These are phyloP conservation scores for Carex littledalei DNA, from an alignment of 176 grass and related monocot genomes.

Conservation along the genomic window DNA sequence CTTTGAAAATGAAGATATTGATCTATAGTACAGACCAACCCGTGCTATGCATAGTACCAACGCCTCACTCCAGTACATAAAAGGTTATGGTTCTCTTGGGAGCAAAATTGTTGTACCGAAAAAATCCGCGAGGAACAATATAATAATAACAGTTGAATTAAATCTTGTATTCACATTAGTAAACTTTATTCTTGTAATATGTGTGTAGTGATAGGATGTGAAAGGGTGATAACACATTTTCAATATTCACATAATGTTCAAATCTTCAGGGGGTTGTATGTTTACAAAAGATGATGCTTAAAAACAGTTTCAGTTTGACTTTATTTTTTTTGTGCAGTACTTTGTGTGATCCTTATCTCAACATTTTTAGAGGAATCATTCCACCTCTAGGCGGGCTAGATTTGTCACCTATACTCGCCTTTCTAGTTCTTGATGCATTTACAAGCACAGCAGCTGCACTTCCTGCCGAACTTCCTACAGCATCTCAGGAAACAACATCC, in stretches of 20 bases:
- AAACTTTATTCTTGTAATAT: background rate
- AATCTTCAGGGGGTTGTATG: background rate
- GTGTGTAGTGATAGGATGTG: background rate
- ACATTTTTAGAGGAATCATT: constrained; percentile 96
- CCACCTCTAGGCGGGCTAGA: constrained; percentile 81
- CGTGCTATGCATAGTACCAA: no score
- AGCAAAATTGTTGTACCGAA: background rate
- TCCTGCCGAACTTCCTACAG: constrained; percentile 67
- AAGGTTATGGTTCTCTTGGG: background rate
- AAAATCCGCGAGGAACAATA: background rate
- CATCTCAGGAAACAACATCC: background rate
- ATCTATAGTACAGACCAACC: no score
- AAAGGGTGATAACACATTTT: background rate
- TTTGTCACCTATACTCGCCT: constrained; percentile 94
- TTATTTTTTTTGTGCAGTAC: constrained; percentile 46
- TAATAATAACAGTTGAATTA: background rate
- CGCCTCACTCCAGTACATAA: no score
- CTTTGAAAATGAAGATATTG: no score
- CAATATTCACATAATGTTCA: background rate
- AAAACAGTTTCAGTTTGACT: constrained; percentile 4
- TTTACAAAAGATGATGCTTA: background rate
- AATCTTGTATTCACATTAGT: background rate
- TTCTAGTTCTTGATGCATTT: constrained; percentile 81
- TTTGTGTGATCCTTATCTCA: constrained; percentile 90
- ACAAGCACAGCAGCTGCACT: constrained; percentile 84